phyloP scores from a whole-genome alignment of 2,329 filamentous ascomycete species.

The Trichoderma koningii region DNA sequence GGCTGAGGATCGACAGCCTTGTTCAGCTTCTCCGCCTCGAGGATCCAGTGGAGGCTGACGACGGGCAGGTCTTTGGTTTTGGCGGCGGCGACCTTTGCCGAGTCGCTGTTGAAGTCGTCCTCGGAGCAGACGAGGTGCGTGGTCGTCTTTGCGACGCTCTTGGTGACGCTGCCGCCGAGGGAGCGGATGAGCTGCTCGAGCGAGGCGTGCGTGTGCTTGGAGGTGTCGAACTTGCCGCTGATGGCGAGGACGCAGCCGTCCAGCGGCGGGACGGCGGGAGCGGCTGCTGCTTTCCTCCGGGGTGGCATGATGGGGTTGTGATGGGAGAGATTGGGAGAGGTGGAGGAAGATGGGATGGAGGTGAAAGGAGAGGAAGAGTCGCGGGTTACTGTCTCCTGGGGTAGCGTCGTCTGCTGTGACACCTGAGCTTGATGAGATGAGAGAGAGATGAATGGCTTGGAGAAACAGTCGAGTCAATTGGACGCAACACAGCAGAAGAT shows the following conservation, averaged over 20 bases:
- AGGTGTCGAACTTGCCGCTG: conserved; percentile 60
- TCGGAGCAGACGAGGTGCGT: conserved; percentile 61
- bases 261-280: conserved; percentile 41
- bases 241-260: conserved; percentile 55
- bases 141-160: conserved; percentile 51
- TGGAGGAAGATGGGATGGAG: background rate
- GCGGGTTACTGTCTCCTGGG: background rate
- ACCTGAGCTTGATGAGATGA: background rate
- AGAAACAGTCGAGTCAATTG: background rate
- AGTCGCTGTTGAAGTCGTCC: conserved; percentile 52
- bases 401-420: background rate
- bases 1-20: conserved; percentile 33
- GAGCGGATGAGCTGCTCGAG: conserved; percentile 50
- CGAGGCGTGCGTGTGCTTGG: conserved; percentile 53
- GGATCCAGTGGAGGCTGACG: conserved; percentile 63
- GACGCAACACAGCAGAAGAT: background rate
- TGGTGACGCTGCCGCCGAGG: conserved; percentile 53
- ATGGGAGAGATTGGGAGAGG: background rate
- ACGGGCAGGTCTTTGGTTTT: conserved; percentile 53
- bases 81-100: conserved; percentile 55
- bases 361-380: background rate
- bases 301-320: conserved; percentile 5
- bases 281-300: conserved; percentile 27
- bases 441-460: background rate
- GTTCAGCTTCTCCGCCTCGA: conserved; percentile 50